A percentile compares a stretch with the other conserved stretches of the same genome.
Conservation (phyloP, 179 eudicot genomes). For the Camellia oleifera region DNA sequence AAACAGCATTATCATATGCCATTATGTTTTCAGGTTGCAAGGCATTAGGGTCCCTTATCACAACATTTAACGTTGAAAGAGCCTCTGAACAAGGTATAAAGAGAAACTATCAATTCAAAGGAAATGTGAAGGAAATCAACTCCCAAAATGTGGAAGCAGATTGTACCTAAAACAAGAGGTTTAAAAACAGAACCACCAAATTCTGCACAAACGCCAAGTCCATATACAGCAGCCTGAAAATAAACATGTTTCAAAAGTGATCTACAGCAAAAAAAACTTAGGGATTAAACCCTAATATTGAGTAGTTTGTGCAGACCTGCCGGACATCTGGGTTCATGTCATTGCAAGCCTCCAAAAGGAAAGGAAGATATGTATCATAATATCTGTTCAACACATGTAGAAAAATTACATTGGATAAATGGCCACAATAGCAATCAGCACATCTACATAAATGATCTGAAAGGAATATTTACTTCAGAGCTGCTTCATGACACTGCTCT, state of each 20-base stretch:
- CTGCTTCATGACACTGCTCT: constrained; percentile 94
- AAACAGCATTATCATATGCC: constrained; percentile 99
- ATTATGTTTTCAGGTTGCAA: constrained; percentile 68
- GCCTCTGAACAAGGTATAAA: constrained; percentile 55
- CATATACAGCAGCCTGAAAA: constrained; percentile 92
- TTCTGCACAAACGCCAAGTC: constrained; percentile 97
- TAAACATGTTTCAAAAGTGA: constrained; percentile 9
- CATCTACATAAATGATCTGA: constrained; percentile 4
- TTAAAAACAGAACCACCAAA: constrained; percentile 81
- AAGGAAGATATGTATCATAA: constrained; percentile 87
- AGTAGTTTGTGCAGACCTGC: constrained; percentile 50
- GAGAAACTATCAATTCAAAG: constrained; percentile 10
- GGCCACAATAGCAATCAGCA: constrained; percentile 11
- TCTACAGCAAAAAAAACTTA: neutral
- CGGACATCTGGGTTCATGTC: constrained; percentile 87
- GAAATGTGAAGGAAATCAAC: neutral
- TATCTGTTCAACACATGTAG: constrained; percentile 46
- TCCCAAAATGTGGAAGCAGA: neutral
- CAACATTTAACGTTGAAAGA: constrained; percentile 80
- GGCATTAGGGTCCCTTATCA: constrained; percentile 72
- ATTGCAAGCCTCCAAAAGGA: constrained; percentile 94
- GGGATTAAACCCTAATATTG: neutral
- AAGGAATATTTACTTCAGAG: constrained; percentile 57
- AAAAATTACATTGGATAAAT: constrained; percentile 5
- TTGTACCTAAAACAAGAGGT: constrained; percentile 83